Base-by-base conservation (phyloP, 1,139 yeast genomes). In the Torulaspora pretoriensis region DNA sequence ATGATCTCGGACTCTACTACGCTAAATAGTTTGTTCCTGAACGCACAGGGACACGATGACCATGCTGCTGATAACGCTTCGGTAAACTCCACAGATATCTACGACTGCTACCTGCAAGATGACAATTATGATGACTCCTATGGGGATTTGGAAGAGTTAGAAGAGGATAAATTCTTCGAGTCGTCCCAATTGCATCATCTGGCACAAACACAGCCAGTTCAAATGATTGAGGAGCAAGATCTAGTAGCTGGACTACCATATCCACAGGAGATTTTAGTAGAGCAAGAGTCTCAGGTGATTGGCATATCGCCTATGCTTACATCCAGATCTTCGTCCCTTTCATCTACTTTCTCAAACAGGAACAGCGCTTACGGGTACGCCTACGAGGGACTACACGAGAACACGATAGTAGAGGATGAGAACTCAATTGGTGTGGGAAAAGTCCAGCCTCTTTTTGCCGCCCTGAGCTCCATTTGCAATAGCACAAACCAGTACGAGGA, bases 171-270 rank as follows among this genome's bases (percentile, higher is more conserved):
- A 7, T 36, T 35, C 5, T 46, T 46, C 14, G 49, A 46, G 19
- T 46, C 49, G 4, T 46, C 49, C 1, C 49, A 46, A 31, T 17
- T 46, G 23, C 49, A 43, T 26, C 40, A 42, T 23, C 32, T 55
- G 36, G 47, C 53, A 10, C 59, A 55, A 32, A 52, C 59, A 4
- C 57, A 53, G 36, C 57, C 59, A 23, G 44, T 55, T 8, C 52
- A 51, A 31, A 35, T 52, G 38, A 43, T 52, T 12, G 37, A 49
- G 13, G 37, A 42, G 24, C 45, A 48, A 19, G 33, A 27, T 29
- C 37, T 47, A 36, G 43, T 42, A 12, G 43, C 35, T 29, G 32
- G 30, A 12, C 22, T 29, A 16, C 35, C 48, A 7, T 32, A 14
- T 3, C 35, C 33, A 13, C 42, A 37, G 30, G 22, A 22, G 13